Evolutionary conservation across 768 basidiomycete species (phyloP).

Genomic region (Psilocybe sp.): DNA sequence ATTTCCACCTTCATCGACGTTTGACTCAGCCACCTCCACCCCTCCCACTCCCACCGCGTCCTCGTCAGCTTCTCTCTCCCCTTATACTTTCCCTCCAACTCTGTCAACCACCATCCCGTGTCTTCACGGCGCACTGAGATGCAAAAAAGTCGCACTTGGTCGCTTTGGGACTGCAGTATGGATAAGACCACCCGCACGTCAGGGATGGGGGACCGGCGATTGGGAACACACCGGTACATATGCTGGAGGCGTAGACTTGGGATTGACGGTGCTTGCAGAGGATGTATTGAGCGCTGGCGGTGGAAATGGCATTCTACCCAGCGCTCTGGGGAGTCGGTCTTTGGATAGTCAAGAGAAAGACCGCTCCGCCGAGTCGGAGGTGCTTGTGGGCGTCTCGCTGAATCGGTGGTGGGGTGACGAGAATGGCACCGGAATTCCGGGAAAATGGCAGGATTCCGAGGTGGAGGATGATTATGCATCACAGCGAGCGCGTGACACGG

Average conservation of each 20-base stretch:
- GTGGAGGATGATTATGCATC: slow-evolving; percentile 20
- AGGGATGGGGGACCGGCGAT: slow-evolving; percentile 31
- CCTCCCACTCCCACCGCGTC: neutral
- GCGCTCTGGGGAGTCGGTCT: too few relatives aligned
- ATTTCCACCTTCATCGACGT: too few relatives aligned
- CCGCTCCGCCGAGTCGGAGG: too few relatives aligned
- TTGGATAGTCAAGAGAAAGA: too few relatives aligned
- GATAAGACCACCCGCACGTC: slow-evolving; percentile 53
- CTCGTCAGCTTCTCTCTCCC: neutral
- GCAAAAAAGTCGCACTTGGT: slow-evolving; percentile 52
- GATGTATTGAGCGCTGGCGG: too few relatives aligned
- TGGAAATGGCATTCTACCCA: too few relatives aligned
- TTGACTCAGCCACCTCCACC: too few relatives aligned
- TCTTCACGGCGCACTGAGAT: slow-evolving; percentile 50
- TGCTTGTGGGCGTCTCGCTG: too few relatives aligned
- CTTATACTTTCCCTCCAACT: slow-evolving; percentile 50
- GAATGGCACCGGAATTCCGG: too few relatives aligned
- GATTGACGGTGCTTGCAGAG: too few relatives aligned
- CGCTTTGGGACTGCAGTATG: slow-evolving; percentile 57
- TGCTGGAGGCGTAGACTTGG: slow-evolving; percentile 4
- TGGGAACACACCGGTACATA: slow-evolving; percentile 17
- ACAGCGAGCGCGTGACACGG: neutral
- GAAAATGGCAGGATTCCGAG: slow-evolving; percentile 36
- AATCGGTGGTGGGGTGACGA: too few relatives aligned
- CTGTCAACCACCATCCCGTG: slow-evolving; percentile 33